Evolutionary conservation across 2,329 filamentous ascomycete genomes (phyloP).

Genomic region (Neofusicoccum parvum): DNA sequence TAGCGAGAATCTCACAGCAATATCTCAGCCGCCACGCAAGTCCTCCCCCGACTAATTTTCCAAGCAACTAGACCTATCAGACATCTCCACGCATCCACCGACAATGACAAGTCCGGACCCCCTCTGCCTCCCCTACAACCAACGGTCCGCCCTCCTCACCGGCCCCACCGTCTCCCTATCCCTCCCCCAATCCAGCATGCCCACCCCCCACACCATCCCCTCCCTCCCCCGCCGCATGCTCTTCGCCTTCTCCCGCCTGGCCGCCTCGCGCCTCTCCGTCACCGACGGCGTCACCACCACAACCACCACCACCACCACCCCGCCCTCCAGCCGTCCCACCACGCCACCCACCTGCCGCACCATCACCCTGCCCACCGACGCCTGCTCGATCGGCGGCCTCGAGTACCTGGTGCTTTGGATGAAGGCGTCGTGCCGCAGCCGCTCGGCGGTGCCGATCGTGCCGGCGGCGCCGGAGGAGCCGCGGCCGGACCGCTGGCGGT

Average conservation of each 20-base stretch:
- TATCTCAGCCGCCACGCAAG: too few relatives aligned
- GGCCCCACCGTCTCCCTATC: conserved; percentile 2
- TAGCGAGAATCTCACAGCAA: too few relatives aligned
- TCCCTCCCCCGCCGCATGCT: conserved; percentile 12
- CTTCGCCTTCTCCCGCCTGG: conserved; percentile 7
- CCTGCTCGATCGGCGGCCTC: background rate
- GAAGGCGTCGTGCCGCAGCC: background rate
- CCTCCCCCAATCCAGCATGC: background rate
- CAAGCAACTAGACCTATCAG: background rate
- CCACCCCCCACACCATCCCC: conserved; percentile 8
- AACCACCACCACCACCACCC: background rate
- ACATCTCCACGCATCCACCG: too few relatives aligned
- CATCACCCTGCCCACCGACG: background rate
- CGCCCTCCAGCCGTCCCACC: background rate
- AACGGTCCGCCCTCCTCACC: background rate
- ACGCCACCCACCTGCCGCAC: background rate
- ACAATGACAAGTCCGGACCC: background rate
- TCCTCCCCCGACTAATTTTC: too few relatives aligned
- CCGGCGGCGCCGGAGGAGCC: too few relatives aligned
- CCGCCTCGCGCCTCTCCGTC: conserved; percentile 6
- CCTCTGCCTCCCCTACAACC: background rate
- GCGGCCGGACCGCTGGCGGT: background rate
- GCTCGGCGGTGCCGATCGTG: background rate
- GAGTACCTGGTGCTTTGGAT: background rate
- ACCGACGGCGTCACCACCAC: background rate